Conservation (phyloP, 2,329 filamentous ascomycete species). For the Neonectria punicea region DNA sequence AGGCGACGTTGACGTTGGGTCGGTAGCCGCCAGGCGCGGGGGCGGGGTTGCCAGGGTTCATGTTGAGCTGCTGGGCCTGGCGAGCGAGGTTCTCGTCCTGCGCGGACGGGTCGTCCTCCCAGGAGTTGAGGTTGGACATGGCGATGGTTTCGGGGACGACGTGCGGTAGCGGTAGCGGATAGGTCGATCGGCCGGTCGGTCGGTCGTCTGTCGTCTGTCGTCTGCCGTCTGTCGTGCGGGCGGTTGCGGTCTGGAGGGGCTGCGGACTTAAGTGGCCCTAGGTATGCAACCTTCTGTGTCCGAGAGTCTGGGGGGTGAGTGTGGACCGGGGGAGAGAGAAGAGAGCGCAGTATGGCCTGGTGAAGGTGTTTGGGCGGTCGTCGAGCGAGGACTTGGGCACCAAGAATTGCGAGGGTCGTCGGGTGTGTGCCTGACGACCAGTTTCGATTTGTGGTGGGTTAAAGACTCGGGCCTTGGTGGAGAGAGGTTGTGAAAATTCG, state of each 20-base stretch:
- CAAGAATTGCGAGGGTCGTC: conserved; percentile 33
- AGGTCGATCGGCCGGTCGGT: conserved; percentile 32
- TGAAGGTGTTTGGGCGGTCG: neutral
- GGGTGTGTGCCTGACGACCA: conserved; percentile 38
- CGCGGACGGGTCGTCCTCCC: conserved; percentile 87
- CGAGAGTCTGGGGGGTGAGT: conserved; percentile 17
- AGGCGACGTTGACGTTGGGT: conserved; percentile 64
- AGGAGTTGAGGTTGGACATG: conserved; percentile 94
- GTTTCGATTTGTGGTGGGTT: conserved; percentile 38
- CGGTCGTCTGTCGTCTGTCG: conserved; percentile 27
- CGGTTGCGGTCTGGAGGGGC: conserved; percentile 37
- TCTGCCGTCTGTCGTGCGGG: conserved; percentile 19
- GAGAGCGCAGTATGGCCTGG: conserved; percentile 12
- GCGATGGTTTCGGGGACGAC: conserved; percentile 40
- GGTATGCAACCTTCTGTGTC: conserved; percentile 23
- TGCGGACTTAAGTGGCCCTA: conserved; percentile 28
- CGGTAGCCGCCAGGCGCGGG: conserved; percentile 59
- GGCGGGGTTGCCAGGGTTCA: conserved; percentile 66
- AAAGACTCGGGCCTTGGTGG: conserved; percentile 36
- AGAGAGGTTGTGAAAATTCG: conserved; percentile 53
- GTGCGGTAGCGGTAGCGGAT: conserved; percentile 22
- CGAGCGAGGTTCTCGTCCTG: conserved; percentile 83
- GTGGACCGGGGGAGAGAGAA: conserved; percentile 11
- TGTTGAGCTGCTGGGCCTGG: conserved; percentile 79
- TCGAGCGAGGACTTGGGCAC: conserved; percentile 38